phyloP scores from a whole-genome alignment of 177 flowering plant species.

The Telopea speciosissima region DNA sequence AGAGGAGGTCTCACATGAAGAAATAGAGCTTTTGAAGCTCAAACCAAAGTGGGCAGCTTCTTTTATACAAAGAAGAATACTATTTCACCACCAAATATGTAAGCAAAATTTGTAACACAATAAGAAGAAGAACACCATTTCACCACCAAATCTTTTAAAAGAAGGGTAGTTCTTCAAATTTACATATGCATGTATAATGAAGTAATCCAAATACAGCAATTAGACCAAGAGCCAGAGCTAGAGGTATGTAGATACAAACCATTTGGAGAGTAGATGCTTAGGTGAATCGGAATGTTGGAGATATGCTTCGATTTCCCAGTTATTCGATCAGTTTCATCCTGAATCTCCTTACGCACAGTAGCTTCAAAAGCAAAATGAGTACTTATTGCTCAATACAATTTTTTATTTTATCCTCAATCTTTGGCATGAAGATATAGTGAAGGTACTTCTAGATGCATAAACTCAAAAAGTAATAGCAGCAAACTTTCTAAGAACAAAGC shows the following conservation, averaged over 20 bases:
- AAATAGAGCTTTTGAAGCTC: too few species aligned
- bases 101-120: too few species aligned
- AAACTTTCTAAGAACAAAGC: too few species aligned
- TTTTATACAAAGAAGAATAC: too few species aligned
- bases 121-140: too few species aligned
- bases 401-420: not conserved
- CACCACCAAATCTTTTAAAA: not conserved
- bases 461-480: too few species aligned
- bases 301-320: constrained; percentile 84
- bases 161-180: not conserved
- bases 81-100: too few species aligned
- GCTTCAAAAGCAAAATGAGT: constrained; percentile 41
- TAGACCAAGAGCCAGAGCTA: not conserved
- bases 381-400: constrained; percentile 2
- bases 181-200: not conserved
- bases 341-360: constrained; percentile 82
- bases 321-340: constrained; percentile 89
- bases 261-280: constrained; percentile 95
- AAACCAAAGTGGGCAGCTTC: too few species aligned
- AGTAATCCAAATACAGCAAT: not conserved
- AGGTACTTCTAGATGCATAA: not conserved
- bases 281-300: constrained; percentile 87
- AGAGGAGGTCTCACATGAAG: too few species aligned
- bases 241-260: constrained; percentile 41
- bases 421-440: too few species aligned